Conservation (phyloP, 176 grass and related monocot genomes). For the Ampelocalamus luodianensis region DNA sequence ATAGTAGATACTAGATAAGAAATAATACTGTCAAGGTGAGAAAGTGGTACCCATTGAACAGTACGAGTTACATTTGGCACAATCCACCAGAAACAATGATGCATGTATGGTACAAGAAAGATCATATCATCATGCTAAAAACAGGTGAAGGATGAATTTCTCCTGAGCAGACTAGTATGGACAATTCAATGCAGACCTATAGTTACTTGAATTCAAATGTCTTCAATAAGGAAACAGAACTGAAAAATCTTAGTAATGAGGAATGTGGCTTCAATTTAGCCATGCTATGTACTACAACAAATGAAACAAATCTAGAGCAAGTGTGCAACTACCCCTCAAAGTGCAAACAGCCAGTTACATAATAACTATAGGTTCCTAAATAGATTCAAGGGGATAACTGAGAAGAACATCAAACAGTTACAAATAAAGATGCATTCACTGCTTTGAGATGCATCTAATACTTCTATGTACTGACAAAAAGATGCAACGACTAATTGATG, state of each 20-base stretch:
- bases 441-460: not conserved
- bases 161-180: slow-evolving; percentile 4
- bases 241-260: not conserved
- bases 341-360: not conserved
- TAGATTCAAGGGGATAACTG: not conserved
- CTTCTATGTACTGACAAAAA: not conserved
- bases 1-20: not conserved
- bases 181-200: slow-evolving; percentile 14
- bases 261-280: not conserved
- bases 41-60: slow-evolving; percentile 8
- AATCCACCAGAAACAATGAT: not conserved
- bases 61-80: not conserved
- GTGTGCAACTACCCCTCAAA: not conserved
- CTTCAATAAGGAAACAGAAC: slow-evolving; percentile 21
- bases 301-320: slow-evolving; percentile 8
- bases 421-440: not conserved
- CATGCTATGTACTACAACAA: not conserved
- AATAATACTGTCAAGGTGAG: not conserved
- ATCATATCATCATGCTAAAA: not conserved
- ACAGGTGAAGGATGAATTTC: slow-evolving; percentile 19
- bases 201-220: not conserved
- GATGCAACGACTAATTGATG: slow-evolving; percentile 3
- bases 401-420: not conserved
- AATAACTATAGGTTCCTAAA: not conserved
- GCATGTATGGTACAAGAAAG: not conserved